Evolutionary conservation across 2,329 filamentous ascomycete species (phyloP), one percentile per base, ranked within the genome.

Genomic region (Fusarium lateritium): DNA sequence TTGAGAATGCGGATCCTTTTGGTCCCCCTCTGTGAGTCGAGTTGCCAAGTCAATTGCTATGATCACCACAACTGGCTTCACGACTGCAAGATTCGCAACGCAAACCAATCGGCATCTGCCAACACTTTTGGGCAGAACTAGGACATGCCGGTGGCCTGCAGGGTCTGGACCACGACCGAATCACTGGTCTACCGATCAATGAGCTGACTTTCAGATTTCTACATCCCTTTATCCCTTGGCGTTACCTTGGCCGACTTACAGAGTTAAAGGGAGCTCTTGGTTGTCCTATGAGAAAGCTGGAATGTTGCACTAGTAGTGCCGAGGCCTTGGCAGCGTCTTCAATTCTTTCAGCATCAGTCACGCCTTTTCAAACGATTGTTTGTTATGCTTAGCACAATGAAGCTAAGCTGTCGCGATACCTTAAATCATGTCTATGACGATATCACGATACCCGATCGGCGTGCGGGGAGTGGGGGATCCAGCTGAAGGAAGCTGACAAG

Each of bases 1-100:
- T 85, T 28, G 77, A 76, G 65, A 75, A 74, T 55, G 83, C 83
- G 28, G 84, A 87, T 69, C 79, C 81, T 0, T 87, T 87, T 78
- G 85, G 85, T 2, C 80, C 81, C 28, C 72, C 81, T 7, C 64
- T 85, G 11, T 79, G 76, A 67, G 65, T 52, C 78, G 75, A 67
- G 65, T 57, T 78, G 75, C 40, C 45, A 13, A 36, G 50, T 50
- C 47, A 65, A 45, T 45, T 19, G 28, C 34, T 36, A 38, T 58
- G 31, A 49, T 59, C 19, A 19, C 50, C 15, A 6, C 44, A 15
- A 24, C 42, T 42, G 39, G 24, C 40, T 31, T 54, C 15, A 7
- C 44, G n/a, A 24, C 46, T 42, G 39, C 33, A 14, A 10, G 28
- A 31, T 31, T 31, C 28, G 28, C 21, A 17, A 24, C 10, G 17